A percentile compares a stretch with the other conserved stretches of the same genome.
Conservation (phyloP, 768 basidiomycete genomes). For the Mrakia frigida region DNA sequence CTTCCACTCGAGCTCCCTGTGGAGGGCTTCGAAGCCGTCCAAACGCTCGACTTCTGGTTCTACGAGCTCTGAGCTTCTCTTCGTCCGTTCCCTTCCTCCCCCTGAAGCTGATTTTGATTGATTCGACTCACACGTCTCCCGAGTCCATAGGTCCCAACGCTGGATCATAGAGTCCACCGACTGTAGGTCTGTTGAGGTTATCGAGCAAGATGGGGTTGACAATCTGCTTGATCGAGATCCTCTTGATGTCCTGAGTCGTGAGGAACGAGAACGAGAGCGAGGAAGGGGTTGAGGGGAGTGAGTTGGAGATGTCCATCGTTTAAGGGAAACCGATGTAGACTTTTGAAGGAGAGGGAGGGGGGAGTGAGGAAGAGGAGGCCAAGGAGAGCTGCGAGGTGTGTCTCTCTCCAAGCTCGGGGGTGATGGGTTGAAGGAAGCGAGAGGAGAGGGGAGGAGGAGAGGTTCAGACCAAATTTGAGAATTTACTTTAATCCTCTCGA, state of each 20-base stretch:
- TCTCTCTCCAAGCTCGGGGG: constrained; percentile 6
- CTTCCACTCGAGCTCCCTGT: not conserved
- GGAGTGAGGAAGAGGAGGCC: not conserved
- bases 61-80: not conserved
- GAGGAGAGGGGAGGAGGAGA: not conserved
- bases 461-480: not conserved
- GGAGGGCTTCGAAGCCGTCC: not conserved
- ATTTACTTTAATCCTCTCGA: too few relatives aligned
- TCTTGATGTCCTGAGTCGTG: constrained; percentile 74
- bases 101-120: not conserved
- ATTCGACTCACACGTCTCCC: constrained; percentile 73
- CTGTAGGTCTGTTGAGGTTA: constrained; percentile 84
- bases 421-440: not conserved
- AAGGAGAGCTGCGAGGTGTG: not conserved
- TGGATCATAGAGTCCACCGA: constrained; percentile 90
- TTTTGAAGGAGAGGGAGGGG: not conserved
- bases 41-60: not conserved
- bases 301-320: constrained; percentile 78
- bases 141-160: constrained; percentile 83
- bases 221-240: constrained; percentile 96
- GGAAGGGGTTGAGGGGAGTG: constrained; percentile 75
- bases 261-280: constrained; percentile 92
- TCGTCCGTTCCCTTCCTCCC: not conserved
- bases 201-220: constrained; percentile 88
- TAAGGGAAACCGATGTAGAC: not conserved